Evolutionary conservation across 192 early-diverging fungal species (phyloP).

Genomic region (Rhizophagus clarus): DNA sequence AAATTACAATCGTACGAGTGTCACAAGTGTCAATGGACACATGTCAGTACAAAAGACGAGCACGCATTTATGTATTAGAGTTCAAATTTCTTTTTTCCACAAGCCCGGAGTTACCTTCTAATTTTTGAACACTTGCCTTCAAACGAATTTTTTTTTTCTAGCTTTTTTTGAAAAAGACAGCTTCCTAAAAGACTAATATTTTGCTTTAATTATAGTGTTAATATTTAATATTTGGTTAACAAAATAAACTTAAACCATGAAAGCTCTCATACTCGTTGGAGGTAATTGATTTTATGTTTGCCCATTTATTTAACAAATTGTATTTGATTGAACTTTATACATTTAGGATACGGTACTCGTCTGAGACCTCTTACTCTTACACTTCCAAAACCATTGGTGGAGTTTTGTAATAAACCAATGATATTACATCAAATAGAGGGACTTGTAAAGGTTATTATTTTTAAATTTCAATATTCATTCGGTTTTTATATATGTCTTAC

Average conservation of each 20-base stretch:
- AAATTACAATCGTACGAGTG: no score
- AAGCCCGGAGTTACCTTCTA: no score
- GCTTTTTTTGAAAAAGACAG: no score
- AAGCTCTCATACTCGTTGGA: conserved; percentile 84
- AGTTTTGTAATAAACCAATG: conserved; percentile 99
- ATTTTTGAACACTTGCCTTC: no score
- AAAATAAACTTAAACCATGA: conserved; percentile 53
- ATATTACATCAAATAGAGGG: conserved; percentile 99
- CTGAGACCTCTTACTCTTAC: conserved; percentile 96
- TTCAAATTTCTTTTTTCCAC: no score
- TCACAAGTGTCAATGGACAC: no score
- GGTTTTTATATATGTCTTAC: not conserved
- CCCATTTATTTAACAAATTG: not conserved
- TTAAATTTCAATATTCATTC: not conserved
- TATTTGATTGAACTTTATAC: not conserved
- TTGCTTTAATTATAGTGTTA: not conserved
- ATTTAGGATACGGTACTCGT: conserved; percentile 93
- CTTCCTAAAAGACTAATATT: no score
- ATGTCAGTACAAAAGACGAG: no score
- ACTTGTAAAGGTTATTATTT: conserved; percentile 79
- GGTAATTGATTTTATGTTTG: conserved; percentile 43
- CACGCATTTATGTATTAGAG: no score
- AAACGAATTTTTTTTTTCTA: no score
- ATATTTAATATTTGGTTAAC: not conserved
- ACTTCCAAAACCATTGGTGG: conserved; percentile 98